Percentiles rank a stretch among this genome's conserved stretches.
phyloP scores from a whole-genome alignment of 345 rosid genomes.

The Microthlaspi erraticum region DNA sequence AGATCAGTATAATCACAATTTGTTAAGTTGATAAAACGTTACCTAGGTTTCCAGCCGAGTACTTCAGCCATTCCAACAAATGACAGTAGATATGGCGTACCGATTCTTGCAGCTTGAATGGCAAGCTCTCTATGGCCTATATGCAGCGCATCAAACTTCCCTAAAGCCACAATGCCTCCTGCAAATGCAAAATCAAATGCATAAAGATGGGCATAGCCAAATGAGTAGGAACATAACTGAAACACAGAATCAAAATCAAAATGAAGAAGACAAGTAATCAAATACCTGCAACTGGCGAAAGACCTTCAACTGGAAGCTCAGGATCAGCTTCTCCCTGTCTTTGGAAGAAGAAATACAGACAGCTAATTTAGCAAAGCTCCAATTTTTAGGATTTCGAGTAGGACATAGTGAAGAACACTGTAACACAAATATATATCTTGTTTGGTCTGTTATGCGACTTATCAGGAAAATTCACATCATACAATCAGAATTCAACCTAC shows the following conservation, averaged over 20 bases:
- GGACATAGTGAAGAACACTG: neutral
- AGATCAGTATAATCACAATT: conserved; percentile 40
- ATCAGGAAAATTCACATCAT: neutral
- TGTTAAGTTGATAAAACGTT: conserved; percentile 12
- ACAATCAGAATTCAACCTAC: neutral
- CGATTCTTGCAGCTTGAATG: conserved; percentile 81
- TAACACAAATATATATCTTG: neutral
- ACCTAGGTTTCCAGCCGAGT: conserved; percentile 90
- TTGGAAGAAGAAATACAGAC: conserved; percentile 37
- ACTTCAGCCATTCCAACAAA: conserved; percentile 89
- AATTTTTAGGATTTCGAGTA: neutral
- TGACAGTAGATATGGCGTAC: conserved; percentile 71
- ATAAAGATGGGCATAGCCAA: neutral
- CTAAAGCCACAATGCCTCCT: conserved; percentile 90
- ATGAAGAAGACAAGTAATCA: conserved; percentile 1
- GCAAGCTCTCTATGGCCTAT: conserved; percentile 88
- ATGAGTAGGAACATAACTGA: neutral
- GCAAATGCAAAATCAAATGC: conserved; percentile 9
- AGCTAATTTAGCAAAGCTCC: conserved; percentile 42
- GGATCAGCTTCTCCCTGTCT: conserved; percentile 63
- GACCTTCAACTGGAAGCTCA: conserved; percentile 53
- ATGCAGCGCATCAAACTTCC: conserved; percentile 93
- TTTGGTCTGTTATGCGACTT: neutral
- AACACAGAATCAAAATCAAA: neutral
- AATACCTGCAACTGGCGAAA: conserved; percentile 66